Percentiles rank a stretch among this genome's conserved stretches.
Conservation (phyloP, 495 filamentous ascomycete species). For the Penicillium ochrochloron region DNA sequence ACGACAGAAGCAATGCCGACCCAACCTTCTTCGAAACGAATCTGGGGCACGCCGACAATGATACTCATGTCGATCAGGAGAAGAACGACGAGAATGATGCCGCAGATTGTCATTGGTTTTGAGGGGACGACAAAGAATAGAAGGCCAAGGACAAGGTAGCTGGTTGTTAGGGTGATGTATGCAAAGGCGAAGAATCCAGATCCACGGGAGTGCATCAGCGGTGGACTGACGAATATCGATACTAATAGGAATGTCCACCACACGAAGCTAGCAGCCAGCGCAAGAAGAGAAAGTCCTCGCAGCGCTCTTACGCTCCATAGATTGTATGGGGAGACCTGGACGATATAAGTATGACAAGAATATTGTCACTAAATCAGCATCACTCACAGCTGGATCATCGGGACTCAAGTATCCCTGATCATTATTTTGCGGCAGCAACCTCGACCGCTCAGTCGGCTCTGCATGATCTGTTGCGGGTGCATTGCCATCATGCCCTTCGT, state of each 20-base stretch:
- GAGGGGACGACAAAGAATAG: slow-evolving; percentile 88
- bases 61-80: slow-evolving; percentile 79
- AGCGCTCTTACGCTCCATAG: slow-evolving; percentile 84
- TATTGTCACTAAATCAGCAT: background rate
- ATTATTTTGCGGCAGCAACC: slow-evolving; percentile 65
- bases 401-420: slow-evolving; percentile 74
- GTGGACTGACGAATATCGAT: slow-evolving; percentile 85
- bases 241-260: slow-evolving; percentile 93
- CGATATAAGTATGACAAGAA: background rate
- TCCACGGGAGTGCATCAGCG: slow-evolving; percentile 80
- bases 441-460: slow-evolving; percentile 71
- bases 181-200: slow-evolving; percentile 89
- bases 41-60: slow-evolving; percentile 69
- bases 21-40: slow-evolving; percentile 86
- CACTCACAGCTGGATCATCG: slow-evolving; percentile 86
- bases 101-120: slow-evolving; percentile 70
- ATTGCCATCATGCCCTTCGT: slow-evolving; percentile 26
- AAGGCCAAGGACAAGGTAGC: slow-evolving; percentile 74
- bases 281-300: slow-evolving; percentile 72
- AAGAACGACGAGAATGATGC: slow-evolving; percentile 67
- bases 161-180: slow-evolving; percentile 72
- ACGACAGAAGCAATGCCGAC: slow-evolving; percentile 83
- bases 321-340: slow-evolving; percentile 90
- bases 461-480: slow-evolving; percentile 14
- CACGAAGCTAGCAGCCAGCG: slow-evolving; percentile 73